Base-by-base conservation (phyloP, 2,329 filamentous ascomycete species). In the Colletotrichum tabaci region DNA sequence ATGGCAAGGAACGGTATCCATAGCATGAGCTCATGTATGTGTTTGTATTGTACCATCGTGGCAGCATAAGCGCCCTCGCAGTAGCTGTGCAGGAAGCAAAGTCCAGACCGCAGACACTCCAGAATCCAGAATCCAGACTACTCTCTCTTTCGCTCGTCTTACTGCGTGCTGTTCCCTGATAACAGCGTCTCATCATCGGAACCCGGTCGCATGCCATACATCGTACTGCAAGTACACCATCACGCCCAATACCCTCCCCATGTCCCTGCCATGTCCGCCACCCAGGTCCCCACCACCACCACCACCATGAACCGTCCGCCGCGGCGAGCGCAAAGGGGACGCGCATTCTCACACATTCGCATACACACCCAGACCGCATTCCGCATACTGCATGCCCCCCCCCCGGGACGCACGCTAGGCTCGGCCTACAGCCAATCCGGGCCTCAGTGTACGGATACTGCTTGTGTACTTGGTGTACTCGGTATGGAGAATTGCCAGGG, bases 171-270 rank as follows among this genome's bases (percentile, higher is more conserved):
- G 10, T 21, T 53, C 68, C n/a, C 52, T 42, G 68, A 71, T 71
- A 71, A 71, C 65, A 71, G 58, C 68, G 68, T 71, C 68, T 71
- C 68, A 71, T 71, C 64, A 62, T 63, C 58, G 52, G 65, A 56
- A 63, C 66, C 66, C 60, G 50, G 58, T 50, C 30, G 58, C 66
- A 44, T 50, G 46, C 50, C 50, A 64, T 26, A 26, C 23, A 26
- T 26, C 3, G 23, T 26, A 26, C 26, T 26, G 26, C 4, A 26
- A 26, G 26, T 16, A 47, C 61, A 56, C 52, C 66, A 64, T 49
- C 58, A 47, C 23, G n/a, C 21, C 38, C 26, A 40, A 18, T 55
- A 9, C 8, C 15, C n/a, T 26, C 4, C 30, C 53, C 53, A 56
- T 56, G 18, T 40, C 53, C 53, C 16, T 56, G 35, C 53, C 35